Base-by-base conservation (phyloP, 139 green algal species). In the Zygnema cylindricum region DNA sequence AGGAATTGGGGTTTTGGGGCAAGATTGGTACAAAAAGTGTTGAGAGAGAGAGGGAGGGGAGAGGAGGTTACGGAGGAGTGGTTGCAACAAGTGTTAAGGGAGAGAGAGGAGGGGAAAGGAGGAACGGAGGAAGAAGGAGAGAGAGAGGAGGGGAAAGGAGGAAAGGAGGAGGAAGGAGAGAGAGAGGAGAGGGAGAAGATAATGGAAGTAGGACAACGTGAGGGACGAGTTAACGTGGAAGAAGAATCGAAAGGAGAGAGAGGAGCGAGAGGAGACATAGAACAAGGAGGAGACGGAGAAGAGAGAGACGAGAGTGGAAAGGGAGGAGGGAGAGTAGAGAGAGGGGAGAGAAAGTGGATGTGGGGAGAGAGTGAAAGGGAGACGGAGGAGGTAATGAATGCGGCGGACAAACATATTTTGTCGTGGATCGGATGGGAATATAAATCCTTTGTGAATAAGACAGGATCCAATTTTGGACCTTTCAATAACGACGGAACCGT, bases 361-460 rank as follows among this genome's bases (percentile, higher is more conserved):
- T 16, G 23, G 25, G 40, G 2, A 33, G 16, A 69, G 76, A 63
- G 16, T 63, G 49, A 63, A 63, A 7, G 7, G 7, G 49, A 63
- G 16, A 2, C 55, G 43, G 81, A 81, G 42, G 43, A 78, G 49
- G n/a, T 87, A 30, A 55, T 87, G 81, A 32, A 81, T n/a, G 30
- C 30, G 32, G 81, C 81, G 25, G 81, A 87, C 30, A n/a, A 40
- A 30, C 81, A 87, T 40, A n/a, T 81, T 43, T 54, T 78, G 55
- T 87, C 81, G 1, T 87, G 81, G 81, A 87, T 87, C 30, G 81
- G 39, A 30, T 87, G 81, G 81, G 81, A 87, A 40, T 87, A 73
- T n/a, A 87, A 87, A 41, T 25, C 81, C 23, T 87, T 77, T 78
- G 25, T 81, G 30, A 54, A 54, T 40, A 87, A 75, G 30, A 87